Evolutionary conservation across 1,139 yeast species (phyloP), one percentile per base, ranked within the genome.

Genomic region (Blastobotrys aristatus): DNA sequence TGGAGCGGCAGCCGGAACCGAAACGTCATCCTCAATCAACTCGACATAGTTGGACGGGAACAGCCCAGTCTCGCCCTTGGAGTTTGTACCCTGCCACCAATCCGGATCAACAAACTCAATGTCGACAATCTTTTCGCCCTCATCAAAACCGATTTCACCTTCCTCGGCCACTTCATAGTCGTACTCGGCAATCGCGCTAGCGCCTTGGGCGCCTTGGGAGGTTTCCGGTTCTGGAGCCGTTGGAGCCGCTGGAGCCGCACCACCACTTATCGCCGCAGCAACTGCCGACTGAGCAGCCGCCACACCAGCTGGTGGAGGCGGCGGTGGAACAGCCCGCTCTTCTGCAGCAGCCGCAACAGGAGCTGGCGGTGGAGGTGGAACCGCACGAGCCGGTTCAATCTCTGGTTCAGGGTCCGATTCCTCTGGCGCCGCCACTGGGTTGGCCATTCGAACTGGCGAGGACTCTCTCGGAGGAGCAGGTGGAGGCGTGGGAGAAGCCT

Each of bases 71-170:
- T 83, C 84, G 17, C 83, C 77, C 39, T 63, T 66, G 6, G 76
- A 58, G 62, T 84, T 82, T 53, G 72, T 74, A 34, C 94, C 95
- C 22, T 79, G 69, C 94, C 94, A 85, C 95, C 95, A 85, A 56
- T 83, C 89, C 43, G 79, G 84, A 60, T 83, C 90, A 10, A 80
- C 77, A 59, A 80, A 76, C 50, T 82, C 84, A 53, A 84, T 79
- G 24, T 79, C 79, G n/a, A 75, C 67, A 52, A 84, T 77, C 46
- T 66, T 59, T 54, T 84, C 92, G 47, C 85, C 88, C 59, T 82
- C 90, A 16, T 55, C 71, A 46, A 84, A 77, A 1, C 74, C 75
- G 50, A 84, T 75, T 63, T 84, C 94, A 58, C 84, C 82, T 50
- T 82, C 90, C 61, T 84, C 94, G 53, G 80, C 88, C 60, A 81